Conservation (phyloP, 352 stramenopile species). For the Pythium dissimile region DNA sequence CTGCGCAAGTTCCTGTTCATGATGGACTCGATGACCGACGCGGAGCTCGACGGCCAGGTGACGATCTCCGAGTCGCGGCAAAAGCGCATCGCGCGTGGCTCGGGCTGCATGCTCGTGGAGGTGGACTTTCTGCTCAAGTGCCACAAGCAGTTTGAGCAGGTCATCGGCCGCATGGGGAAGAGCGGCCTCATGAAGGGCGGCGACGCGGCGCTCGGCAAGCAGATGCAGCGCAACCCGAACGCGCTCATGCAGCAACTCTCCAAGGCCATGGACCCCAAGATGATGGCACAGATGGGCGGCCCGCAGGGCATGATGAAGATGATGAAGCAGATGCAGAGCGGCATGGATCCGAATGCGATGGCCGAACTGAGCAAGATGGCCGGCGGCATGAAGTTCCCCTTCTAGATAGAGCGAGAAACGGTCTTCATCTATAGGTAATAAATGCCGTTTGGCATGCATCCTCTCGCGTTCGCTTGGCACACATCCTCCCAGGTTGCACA, state of each 20-base stretch:
- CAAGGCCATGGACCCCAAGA: conserved; percentile 92
- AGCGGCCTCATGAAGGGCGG: conserved; percentile 90
- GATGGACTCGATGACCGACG: conserved; percentile 99
- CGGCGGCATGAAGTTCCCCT: conserved; percentile 79
- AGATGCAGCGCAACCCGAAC: conserved; percentile 96
- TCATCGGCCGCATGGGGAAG: conserved; percentile 98
- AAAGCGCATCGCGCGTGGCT: conserved; percentile 89
- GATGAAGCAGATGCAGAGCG: conserved; percentile 93
- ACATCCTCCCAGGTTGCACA: no score
- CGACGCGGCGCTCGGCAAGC: conserved; percentile 86
- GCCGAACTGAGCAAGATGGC: conserved; percentile 83
- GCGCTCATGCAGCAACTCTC: conserved; percentile 96
- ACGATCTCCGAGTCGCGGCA: conserved; percentile 66
- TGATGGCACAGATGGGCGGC: conserved; percentile 87
- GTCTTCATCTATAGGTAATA: neutral
- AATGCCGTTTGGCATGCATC: neutral
- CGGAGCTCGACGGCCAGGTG: conserved; percentile 93
- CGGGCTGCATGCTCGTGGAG: conserved; percentile 84
- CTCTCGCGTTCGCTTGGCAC: neutral
- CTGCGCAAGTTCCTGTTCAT: conserved; percentile 98
- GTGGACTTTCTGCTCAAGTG: conserved; percentile 93
- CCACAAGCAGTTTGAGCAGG: conserved; percentile 94
- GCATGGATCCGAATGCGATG: conserved; percentile 69
- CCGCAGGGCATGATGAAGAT: conserved; percentile 89
- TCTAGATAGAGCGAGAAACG: conserved; percentile 29